Percentiles rank a stretch among this genome's conserved stretches.
phyloP scores from a whole-genome alignment of 495 filamentous ascomycete genomes.

The Tuber microsphaerosporum region DNA sequence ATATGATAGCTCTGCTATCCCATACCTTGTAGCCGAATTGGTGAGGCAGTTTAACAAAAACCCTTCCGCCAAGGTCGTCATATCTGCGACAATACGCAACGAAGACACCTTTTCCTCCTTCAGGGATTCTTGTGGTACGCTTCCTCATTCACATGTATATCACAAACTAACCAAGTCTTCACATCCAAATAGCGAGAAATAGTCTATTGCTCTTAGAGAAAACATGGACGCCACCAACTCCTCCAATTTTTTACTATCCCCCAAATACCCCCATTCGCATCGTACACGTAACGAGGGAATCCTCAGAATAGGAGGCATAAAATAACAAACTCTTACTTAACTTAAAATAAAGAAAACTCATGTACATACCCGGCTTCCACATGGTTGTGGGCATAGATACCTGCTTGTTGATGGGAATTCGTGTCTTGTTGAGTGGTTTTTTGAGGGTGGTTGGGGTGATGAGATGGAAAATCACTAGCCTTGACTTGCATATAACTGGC shows the following conservation, averaged over 20 bases:
- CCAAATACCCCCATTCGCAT: constrained; percentile 41
- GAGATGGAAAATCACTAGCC: neutral
- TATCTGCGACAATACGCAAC: constrained; percentile 58
- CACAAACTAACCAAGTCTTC: constrained; percentile 17
- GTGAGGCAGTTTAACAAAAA: constrained; percentile 51
- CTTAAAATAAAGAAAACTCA: neutral
- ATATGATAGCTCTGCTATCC: constrained; percentile 57
- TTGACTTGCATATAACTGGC: neutral
- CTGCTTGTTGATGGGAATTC: neutral
- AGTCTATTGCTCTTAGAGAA: constrained; percentile 22
- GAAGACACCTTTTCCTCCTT: constrained; percentile 57
- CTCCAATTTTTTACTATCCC: constrained; percentile 42
- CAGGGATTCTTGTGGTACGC: constrained; percentile 53
- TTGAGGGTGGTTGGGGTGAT: neutral
- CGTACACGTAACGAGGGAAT: constrained; percentile 14
- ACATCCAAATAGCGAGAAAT: constrained; percentile 33
- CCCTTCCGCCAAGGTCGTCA: constrained; percentile 48
- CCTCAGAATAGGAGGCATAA: neutral
- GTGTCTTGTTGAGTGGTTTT: neutral
- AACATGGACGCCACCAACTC: constrained; percentile 19
- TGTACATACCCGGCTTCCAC: neutral
- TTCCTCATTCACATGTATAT: neutral
- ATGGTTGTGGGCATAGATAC: neutral
- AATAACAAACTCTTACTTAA: neutral
- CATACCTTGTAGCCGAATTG: constrained; percentile 54